Conservation (phyloP, 148 eudicot genomes). For the Heliamphora exappendiculata region DNA sequence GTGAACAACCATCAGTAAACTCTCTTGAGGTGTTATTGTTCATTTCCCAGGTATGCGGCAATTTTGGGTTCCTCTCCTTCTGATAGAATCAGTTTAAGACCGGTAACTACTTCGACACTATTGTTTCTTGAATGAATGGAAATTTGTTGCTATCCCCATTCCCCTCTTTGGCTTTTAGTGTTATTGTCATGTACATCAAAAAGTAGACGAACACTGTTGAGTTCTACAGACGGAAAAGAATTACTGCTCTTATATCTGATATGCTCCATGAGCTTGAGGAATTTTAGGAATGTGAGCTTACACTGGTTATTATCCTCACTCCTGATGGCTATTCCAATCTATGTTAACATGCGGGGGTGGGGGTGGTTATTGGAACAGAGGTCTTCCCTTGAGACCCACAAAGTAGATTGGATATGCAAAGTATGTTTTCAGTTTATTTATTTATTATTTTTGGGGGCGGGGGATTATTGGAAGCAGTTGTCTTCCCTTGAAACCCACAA, state of each 20-base stretch:
- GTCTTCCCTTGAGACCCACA: no score
- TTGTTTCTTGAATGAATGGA: background rate
- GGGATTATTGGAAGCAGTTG: no score
- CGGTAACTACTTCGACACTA: conserved; percentile 38
- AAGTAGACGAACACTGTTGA: background rate
- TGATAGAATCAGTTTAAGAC: conserved; percentile 61
- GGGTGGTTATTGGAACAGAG: no score
- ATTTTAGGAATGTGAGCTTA: no score
- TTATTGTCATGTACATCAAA: background rate
- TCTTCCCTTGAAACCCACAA: no score
- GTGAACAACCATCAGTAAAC: background rate
- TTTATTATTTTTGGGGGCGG: no score
- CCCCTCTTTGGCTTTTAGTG: no score
- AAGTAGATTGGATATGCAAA: no score
- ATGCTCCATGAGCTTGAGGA: background rate
- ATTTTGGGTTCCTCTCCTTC: conserved; percentile 84
- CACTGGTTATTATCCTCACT: no score
- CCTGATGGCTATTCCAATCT: no score
- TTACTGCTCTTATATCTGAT: background rate
- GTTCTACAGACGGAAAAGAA: background rate
- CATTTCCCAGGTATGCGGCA: conserved; percentile 74
- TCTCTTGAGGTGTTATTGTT: conserved; percentile 6
- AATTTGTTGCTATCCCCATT: background rate
- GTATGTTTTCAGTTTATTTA: no score
- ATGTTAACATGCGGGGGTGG: no score